Evolutionary conservation across 257 asterid species (phyloP).

Genomic region (Gynochthodes officinalis): DNA sequence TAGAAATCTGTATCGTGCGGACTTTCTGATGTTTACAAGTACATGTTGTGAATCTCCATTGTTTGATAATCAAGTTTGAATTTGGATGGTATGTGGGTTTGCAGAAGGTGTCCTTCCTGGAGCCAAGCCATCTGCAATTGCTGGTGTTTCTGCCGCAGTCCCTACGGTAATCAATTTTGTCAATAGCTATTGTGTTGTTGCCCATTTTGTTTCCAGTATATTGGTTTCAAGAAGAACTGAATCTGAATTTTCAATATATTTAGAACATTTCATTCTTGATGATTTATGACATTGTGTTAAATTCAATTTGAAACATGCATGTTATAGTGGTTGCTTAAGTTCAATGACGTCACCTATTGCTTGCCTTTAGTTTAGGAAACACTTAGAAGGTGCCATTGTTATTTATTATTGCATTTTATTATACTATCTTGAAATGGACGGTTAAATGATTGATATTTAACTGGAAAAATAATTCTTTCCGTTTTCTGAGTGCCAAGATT

Average conservation of each 20-base stretch:
- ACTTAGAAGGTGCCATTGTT: neutral
- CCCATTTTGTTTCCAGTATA: neutral
- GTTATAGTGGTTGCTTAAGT: neutral
- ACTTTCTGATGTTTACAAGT: neutral
- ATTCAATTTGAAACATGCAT: neutral
- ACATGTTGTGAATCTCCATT: neutral
- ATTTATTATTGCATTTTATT: neutral
- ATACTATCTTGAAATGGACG: neutral
- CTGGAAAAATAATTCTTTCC: neutral
- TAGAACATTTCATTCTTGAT: neutral
- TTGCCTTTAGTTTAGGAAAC: neutral
- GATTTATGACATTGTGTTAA: neutral
- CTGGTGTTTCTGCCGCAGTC: conserved; percentile 58
- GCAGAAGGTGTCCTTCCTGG: conserved; percentile 71
- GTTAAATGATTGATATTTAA: neutral
- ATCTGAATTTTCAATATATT: neutral
- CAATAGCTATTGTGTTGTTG: neutral
- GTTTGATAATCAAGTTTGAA: neutral
- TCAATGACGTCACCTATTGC: too few relatives aligned
- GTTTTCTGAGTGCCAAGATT: neutral
- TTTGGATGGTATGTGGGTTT: conserved; percentile 14
- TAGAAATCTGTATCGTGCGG: neutral
- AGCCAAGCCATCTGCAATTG: conserved; percentile 61
- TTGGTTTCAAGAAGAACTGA: neutral
- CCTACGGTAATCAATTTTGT: conserved; percentile 49